phyloP scores from a whole-genome alignment of 805 yeast species.

The Ogataea philodendri region DNA sequence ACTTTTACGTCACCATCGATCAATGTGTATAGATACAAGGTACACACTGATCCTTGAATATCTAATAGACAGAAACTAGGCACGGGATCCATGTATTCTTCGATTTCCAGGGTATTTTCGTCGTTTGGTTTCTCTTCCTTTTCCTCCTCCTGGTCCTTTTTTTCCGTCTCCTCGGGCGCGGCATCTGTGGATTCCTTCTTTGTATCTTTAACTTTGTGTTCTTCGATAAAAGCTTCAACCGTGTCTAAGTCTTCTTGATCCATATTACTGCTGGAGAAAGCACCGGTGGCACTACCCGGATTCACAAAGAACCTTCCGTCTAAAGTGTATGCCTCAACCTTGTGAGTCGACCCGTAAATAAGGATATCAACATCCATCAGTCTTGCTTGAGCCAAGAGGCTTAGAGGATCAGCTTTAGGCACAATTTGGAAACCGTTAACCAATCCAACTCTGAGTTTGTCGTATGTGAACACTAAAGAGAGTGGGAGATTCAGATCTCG shows the following conservation, averaged over 20 bases:
- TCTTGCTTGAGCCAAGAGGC: slow-evolving; percentile 77
- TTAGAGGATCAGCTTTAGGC: slow-evolving; percentile 84
- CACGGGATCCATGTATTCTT: slow-evolving; percentile 39
- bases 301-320: slow-evolving; percentile 93
- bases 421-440: slow-evolving; percentile 81
- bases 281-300: slow-evolving; percentile 97
- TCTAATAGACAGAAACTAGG: slow-evolving; percentile 91
- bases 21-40: slow-evolving; percentile 80
- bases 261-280: slow-evolving; percentile 66
- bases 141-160: slow-evolving; percentile 14
- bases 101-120: slow-evolving; percentile 16
- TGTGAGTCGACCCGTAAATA: slow-evolving; percentile 91
- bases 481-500: slow-evolving; percentile 53
- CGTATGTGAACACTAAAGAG: slow-evolving; percentile 63
- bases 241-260: slow-evolving; percentile 48
- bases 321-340: slow-evolving; percentile 87
- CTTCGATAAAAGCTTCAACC: slow-evolving; percentile 31
- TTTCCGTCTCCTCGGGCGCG: slow-evolving; percentile 6
- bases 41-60: slow-evolving; percentile 73
- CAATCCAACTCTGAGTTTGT: slow-evolving; percentile 75
- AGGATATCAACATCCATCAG: slow-evolving; percentile 89
- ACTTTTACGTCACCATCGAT: slow-evolving; percentile 84
- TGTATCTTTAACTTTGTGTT: slow-evolving; percentile 7
- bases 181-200: slow-evolving; percentile 6
- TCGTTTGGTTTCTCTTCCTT: slow-evolving; percentile 18